Base-by-base conservation (phyloP, 2,329 filamentous ascomycete species). In the Colletotrichum horii region DNA sequence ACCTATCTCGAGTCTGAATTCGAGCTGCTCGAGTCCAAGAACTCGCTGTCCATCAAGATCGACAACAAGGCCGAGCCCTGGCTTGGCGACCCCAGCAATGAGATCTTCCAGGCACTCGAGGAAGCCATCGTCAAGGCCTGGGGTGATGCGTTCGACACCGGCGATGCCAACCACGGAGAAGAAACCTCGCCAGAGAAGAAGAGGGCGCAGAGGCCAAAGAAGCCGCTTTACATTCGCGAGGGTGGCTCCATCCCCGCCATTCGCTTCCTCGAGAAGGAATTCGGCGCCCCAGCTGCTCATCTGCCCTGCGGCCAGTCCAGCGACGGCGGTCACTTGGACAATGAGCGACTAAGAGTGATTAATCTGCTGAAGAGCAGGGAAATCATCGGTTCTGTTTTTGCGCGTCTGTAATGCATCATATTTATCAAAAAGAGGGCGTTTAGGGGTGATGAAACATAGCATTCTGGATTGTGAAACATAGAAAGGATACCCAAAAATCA, bases 201-300 rank as follows among this genome's bases (percentile, higher is more conserved):
- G 4, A 83, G 68, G 15, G 61, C 76, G 14, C 68, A 73, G 65
- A 85, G 83, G 48, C 84, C 86, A 6, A 88, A 87, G 77, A 94
- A 93, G 79, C 96, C 96, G 0, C 88, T 99, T 5, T 98, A 98
- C 83, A 99, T 99, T 79, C 92, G 97, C 12, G 97, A 99, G 85
- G 97, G 97, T 15, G 97, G 97, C 7, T 97, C 94, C 0, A 99
- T 99, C 79, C 97, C 97, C 0, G 95, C 95, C 0, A 98, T 98
- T 72, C 89, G 97, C 8, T 98, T 98, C 82, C 83, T 98, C 48
- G 96, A 98, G 83, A 98, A 98, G 86, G 95, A 98, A 80, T 98
- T 98, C 82, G 90, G 90, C 4, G 97, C 97, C 0, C 96, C 96
- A 0, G 96, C 97, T 0, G 96, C 96, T 1, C 96, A 98, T 83